Conservation (phyloP, 345 rosid genomes). For the Microthlaspi erraticum region DNA sequence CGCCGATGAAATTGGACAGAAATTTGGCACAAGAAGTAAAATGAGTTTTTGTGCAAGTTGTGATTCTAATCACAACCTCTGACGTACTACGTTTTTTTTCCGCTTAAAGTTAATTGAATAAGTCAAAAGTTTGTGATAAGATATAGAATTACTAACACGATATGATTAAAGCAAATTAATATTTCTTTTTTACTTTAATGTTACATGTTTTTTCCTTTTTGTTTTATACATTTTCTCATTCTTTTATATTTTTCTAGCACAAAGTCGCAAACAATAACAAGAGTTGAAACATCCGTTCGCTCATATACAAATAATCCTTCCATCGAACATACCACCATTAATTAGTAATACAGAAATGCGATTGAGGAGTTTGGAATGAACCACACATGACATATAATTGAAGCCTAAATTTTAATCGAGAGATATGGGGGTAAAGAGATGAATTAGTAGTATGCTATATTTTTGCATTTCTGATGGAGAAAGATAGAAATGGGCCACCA, state of each 20-base stretch:
- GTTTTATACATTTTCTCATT: neutral
- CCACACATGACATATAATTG: slow-evolving; percentile 11
- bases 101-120: slow-evolving; percentile 13
- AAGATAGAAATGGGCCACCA: slow-evolving; percentile 37
- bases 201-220: neutral
- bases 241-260: neutral
- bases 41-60: too few species aligned
- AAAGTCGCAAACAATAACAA: neutral
- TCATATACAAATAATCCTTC: neutral
- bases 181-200: neutral
- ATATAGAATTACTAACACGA: slow-evolving; percentile 13
- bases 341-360: slow-evolving; percentile 5
- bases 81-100: neutral
- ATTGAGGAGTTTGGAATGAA: slow-evolving; percentile 13
- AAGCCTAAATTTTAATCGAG: slow-evolving; percentile 9
- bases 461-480: slow-evolving; percentile 30
- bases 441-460: slow-evolving; percentile 2
- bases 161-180: neutral
- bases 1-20: too few species aligned
- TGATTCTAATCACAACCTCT: too few species aligned
- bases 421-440: slow-evolving; percentile 6
- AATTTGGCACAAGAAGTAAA: too few species aligned
- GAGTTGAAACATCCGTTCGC: too few species aligned
- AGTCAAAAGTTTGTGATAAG: slow-evolving; percentile 29
- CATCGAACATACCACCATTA: neutral